Conservation (phyloP, 768 basidiomycete genomes). For the Roridomyces roridus region DNA sequence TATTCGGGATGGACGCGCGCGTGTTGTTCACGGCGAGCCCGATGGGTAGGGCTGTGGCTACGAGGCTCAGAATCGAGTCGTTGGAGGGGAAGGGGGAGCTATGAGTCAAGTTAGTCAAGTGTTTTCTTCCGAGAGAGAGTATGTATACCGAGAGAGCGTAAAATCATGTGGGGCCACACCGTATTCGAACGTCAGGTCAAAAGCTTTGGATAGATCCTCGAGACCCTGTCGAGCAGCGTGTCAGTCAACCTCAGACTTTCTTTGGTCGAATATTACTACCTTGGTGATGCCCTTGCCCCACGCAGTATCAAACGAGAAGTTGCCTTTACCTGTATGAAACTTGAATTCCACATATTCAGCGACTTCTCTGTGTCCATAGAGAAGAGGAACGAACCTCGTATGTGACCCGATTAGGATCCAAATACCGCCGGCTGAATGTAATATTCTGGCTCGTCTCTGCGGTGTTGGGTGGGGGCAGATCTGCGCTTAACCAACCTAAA, state of each 20-base stretch:
- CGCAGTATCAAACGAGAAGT: constrained; percentile 65
- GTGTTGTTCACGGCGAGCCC: constrained; percentile 69
- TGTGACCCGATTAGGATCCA: constrained; percentile 81
- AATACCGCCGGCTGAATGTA: constrained; percentile 72
- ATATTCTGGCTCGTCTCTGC: constrained; percentile 50
- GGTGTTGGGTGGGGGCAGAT: background rate
- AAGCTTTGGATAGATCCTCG: constrained; percentile 54
- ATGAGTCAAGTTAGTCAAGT: no score
- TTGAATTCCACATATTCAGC: no score
- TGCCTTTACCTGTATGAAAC: constrained; percentile 69
- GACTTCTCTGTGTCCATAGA: background rate
- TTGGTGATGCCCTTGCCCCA: constrained; percentile 58
- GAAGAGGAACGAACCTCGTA: constrained; percentile 55
- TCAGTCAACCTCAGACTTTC: no score
- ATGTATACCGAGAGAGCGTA: constrained; percentile 59
- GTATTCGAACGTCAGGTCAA: constrained; percentile 67
- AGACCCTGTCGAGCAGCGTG: constrained; percentile 43
- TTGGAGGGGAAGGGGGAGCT: constrained; percentile 66
- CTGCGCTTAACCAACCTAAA: constrained; percentile 66
- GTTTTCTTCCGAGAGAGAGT: no score
- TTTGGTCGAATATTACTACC: no score
- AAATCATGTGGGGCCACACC: constrained; percentile 82
- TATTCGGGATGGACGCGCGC: constrained; percentile 61
- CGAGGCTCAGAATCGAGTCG: constrained; percentile 61
- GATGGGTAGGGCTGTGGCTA: constrained; percentile 54